Evolutionary conservation across 805 yeast species (phyloP).

Genomic region (Zygosaccharomyces siamensis): DNA sequence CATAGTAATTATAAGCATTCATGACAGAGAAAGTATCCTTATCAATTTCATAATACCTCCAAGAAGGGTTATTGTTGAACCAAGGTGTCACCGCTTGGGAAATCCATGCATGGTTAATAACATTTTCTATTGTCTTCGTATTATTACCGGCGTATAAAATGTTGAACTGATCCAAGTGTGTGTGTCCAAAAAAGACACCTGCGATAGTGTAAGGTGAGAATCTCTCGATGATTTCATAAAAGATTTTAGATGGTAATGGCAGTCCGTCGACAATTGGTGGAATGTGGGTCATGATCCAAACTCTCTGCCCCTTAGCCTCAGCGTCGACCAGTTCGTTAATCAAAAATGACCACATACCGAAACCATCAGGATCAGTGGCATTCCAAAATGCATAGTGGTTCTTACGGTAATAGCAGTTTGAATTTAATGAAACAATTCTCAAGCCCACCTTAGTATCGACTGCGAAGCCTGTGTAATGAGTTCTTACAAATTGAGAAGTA

Average conservation of each 20-base stretch:
- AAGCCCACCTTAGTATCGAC: constrained; percentile 52
- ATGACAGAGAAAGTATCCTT: constrained; percentile 53
- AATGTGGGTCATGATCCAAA: constrained; percentile 70
- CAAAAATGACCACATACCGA: constrained; percentile 59
- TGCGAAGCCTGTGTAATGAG: constrained; percentile 60
- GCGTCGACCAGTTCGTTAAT: constrained; percentile 57
- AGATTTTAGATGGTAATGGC: constrained; percentile 55
- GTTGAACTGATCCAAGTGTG: constrained; percentile 64
- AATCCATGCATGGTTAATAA: constrained; percentile 57
- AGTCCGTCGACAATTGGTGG: constrained; percentile 58
- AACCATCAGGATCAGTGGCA: constrained; percentile 51
- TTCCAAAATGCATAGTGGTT: constrained; percentile 54
- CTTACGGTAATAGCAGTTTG: constrained; percentile 62
- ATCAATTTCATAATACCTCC: constrained; percentile 70
- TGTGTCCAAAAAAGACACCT: constrained; percentile 65
- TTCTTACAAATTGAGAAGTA: constrained; percentile 35
- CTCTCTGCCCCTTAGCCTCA: constrained; percentile 54
- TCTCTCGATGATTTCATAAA: constrained; percentile 55
- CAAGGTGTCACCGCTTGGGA: constrained; percentile 64
- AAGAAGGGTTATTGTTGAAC: constrained; percentile 57
- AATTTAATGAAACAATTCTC: constrained; percentile 57
- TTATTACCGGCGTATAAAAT: constrained; percentile 48
- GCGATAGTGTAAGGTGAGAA: constrained; percentile 67
- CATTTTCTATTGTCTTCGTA: constrained; percentile 40
- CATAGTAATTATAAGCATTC: constrained; percentile 55